Evolutionary conservation across 2,329 filamentous ascomycete species (phyloP), one percentile per base, ranked within the genome.

Genomic region (Sclerotiophoma versabilis): DNA sequence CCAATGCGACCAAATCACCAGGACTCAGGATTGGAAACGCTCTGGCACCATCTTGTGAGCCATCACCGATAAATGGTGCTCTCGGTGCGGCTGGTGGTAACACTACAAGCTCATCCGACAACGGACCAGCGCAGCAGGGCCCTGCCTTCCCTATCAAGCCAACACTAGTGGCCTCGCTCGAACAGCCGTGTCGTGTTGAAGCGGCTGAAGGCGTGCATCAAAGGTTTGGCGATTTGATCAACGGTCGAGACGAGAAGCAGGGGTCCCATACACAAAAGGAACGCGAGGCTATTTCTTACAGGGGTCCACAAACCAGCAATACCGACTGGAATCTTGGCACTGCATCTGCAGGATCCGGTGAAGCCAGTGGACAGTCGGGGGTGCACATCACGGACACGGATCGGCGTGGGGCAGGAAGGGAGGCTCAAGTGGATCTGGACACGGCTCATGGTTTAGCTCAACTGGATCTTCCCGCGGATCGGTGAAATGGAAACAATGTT

Each of bases 391-490:
- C 23, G 43, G 43, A 32, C 43, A 43, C 37, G 14, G 25, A 48
- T 42, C 37, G 30, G 43, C 43, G 26, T 37, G 25, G 19, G 44
- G 30, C 50, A 43, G 33, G 10, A 38, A 10, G 17, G 12, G 37
- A 53, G 50, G 37, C 43, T 43, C 30, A 43, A 37, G 43, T 37
- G 43, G 43, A 37, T 32, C 30, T 20, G 38, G 19, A 48, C 10
- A 43, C 19, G 30, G 32, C 43, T 37, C 30, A 22, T 19, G 9
- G n/a, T 26, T 15, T 25, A 20, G 25, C 32, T 22, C n/a, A 43
- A 26, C 19, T 23, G 33, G 23, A 19, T 32, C 30, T n/a, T 11
- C 27, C 36, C 20, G 36, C 22, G 29, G 29, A 47, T 22, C 30
- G 11, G 10, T 41, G 19, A n/a, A 6, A 29, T 20, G 20, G 20